Percentiles rank a stretch among this genome's conserved stretches.
These are phyloP conservation scores for Peziza echinospora DNA, from an alignment of 495 filamentous ascomycete species.

Conservation along the genomic window DNA sequence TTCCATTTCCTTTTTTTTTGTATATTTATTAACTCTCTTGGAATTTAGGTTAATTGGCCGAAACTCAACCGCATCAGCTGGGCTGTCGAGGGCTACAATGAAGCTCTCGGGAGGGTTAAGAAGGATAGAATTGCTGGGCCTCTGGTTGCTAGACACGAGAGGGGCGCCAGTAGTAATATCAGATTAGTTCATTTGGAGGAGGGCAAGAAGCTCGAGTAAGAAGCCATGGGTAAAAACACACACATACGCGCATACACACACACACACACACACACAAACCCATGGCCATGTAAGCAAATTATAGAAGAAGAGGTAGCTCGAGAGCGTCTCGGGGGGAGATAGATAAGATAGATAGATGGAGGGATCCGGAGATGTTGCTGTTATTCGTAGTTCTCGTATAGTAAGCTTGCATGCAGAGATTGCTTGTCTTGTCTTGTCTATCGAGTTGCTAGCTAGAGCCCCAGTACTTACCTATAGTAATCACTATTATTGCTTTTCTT, in stretches of 20 bases:
- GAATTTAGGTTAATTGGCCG: constrained; percentile 75
- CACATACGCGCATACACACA: neutral
- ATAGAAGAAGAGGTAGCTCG: neutral
- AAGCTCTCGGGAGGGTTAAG: constrained; percentile 53
- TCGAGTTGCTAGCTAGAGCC: neutral
- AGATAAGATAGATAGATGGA: neutral
- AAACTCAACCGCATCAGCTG: constrained; percentile 72
- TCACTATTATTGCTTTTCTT: neutral
- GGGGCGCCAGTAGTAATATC: constrained; percentile 38
- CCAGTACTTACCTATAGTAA: neutral
- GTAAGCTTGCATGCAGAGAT: too few species aligned
- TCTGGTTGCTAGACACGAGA: constrained; percentile 49
- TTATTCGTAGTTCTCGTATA: neutral
- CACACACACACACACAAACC: neutral
- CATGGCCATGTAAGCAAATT: neutral
- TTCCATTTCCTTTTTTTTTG: too few species aligned
- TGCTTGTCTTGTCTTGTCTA: neutral
- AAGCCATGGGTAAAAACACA: neutral
- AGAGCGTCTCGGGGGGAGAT: neutral
- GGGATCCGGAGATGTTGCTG: neutral
- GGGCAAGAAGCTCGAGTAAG: constrained; percentile 81
- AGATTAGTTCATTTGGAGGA: constrained; percentile 69
- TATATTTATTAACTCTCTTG: constrained; percentile 5
- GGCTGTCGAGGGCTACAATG: constrained; percentile 71
- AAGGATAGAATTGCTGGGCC: constrained; percentile 56